These are phyloP conservation scores for Tolypocladium ovalisporum DNA, from an alignment of 2,329 filamentous ascomycete genomes.

Conservation along the genomic window DNA sequence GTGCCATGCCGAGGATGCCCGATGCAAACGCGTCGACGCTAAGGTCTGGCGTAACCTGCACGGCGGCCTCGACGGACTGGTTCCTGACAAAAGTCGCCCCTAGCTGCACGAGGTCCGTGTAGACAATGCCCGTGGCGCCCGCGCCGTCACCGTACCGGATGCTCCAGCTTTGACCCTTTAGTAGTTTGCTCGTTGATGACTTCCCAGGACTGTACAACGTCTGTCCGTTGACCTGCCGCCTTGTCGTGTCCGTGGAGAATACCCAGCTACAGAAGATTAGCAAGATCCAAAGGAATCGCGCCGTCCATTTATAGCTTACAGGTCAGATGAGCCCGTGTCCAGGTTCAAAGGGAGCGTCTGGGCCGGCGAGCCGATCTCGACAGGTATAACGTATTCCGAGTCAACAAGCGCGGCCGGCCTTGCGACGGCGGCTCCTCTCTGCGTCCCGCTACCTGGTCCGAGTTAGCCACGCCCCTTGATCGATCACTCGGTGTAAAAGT, in stretches of 20 bases:
- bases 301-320: constrained; percentile 15
- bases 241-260: constrained; percentile 47
- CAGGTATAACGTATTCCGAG: constrained; percentile 47
- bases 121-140: constrained; percentile 52
- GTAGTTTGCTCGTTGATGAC: constrained; percentile 29
- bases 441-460: constrained; percentile 2
- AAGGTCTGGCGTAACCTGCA: constrained; percentile 37
- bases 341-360: constrained; percentile 56
- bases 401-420: constrained; percentile 29
- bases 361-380: constrained; percentile 46
- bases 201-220: constrained; percentile 41
- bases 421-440: constrained; percentile 13
- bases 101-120: constrained; percentile 52
- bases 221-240: constrained; percentile 37
- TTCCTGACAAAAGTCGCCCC: constrained; percentile 45
- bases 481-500: background rate
- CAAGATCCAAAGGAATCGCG: background rate
- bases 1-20: constrained; percentile 24
- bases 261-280: constrained; percentile 48
- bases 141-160: constrained; percentile 58
- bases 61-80: constrained; percentile 58
- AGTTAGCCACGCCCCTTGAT: background rate
- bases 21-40: constrained; percentile 21
- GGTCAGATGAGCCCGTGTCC: constrained; percentile 51
- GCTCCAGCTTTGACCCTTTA: constrained; percentile 36